These are phyloP conservation scores for Tulasnella sp. DNA, from an alignment of 768 basidiomycete genomes.

Conservation along the genomic window DNA sequence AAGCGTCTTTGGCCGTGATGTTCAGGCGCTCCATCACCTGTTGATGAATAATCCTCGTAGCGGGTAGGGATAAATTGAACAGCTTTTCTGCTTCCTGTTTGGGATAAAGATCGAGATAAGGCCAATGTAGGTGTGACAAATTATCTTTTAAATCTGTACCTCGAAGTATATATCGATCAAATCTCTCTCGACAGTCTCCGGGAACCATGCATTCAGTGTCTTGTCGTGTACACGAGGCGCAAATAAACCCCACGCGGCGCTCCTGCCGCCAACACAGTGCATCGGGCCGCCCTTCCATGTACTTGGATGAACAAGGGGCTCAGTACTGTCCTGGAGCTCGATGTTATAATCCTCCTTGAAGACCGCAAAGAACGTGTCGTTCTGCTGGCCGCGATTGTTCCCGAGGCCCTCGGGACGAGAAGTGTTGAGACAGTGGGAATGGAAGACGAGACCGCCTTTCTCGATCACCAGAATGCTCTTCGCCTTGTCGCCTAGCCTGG, in stretches of 20 bases:
- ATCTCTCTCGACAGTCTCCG: neutral
- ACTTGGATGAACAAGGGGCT: neutral
- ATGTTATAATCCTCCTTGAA: conserved; percentile 20
- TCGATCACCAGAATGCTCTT: conserved; percentile 24
- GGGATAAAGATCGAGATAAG: too few species aligned
- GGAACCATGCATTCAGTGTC: neutral
- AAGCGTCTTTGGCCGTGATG: neutral
- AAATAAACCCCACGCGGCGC: conserved; percentile 20
- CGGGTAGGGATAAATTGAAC: conserved; percentile 7
- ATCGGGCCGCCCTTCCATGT: conserved; percentile 24
- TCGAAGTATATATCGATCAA: neutral
- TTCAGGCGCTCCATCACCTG: conserved; percentile 14
- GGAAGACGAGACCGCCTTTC: conserved; percentile 23
- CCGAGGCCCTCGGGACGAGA: conserved; percentile 22
- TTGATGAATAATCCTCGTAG: neutral
- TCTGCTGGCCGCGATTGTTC: conserved; percentile 22
- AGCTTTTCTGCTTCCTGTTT: conserved; percentile 5
- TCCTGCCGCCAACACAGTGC: conserved; percentile 23
- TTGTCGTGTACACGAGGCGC: conserved; percentile 9
- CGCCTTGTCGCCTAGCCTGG: conserved; percentile 18
- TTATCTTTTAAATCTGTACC: too few species aligned
- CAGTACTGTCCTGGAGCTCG: neutral
- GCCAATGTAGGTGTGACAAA: too few species aligned
- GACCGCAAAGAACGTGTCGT: conserved; percentile 23
- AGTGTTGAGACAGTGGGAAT: conserved; percentile 25